Conservation (phyloP, 495 filamentous ascomycete genomes). For the Endocarpon pusillum region DNA sequence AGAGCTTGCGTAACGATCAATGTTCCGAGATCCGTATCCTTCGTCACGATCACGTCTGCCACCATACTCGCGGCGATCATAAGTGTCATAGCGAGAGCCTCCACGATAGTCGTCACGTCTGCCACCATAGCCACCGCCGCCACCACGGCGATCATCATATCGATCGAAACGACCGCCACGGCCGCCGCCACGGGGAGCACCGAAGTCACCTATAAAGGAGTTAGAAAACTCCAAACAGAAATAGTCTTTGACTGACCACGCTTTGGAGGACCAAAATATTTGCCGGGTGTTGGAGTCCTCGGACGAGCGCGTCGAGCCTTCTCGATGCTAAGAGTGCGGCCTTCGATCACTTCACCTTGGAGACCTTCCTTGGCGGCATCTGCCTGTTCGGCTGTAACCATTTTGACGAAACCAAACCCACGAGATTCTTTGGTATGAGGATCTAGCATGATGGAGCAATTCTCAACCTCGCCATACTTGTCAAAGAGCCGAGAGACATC, state of each 20-base stretch:
- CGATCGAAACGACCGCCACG: constrained; percentile 37
- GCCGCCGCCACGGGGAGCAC: constrained; percentile 35
- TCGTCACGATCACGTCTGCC: constrained; percentile 34
- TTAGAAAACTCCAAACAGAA: constrained; percentile 2
- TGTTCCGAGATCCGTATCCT: constrained; percentile 47
- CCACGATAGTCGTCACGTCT: constrained; percentile 18
- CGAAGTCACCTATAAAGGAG: constrained; percentile 32
- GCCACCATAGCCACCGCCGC: constrained; percentile 32
- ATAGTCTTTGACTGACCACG: constrained; percentile 48
- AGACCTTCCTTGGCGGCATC: constrained; percentile 93
- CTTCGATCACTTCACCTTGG: constrained; percentile 89
- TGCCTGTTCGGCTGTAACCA: constrained; percentile 81
- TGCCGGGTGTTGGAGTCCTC: constrained; percentile 90
- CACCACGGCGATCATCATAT: constrained; percentile 35
- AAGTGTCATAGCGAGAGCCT: constrained; percentile 30
- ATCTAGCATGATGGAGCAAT: constrained; percentile 98
- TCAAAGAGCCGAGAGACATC: constrained; percentile 91
- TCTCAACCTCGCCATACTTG: constrained; percentile 96
- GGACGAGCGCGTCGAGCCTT: constrained; percentile 91
- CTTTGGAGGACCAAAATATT: constrained; percentile 98
- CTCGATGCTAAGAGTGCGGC: constrained; percentile 93
- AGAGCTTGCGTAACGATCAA: constrained; percentile 53
- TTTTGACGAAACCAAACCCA: constrained; percentile 99
- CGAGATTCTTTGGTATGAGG: constrained; percentile 96
- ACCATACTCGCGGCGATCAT: constrained; percentile 37